phyloP scores from a whole-genome alignment of 2,329 filamentous ascomycete species.

The Diaporthe velutina region DNA sequence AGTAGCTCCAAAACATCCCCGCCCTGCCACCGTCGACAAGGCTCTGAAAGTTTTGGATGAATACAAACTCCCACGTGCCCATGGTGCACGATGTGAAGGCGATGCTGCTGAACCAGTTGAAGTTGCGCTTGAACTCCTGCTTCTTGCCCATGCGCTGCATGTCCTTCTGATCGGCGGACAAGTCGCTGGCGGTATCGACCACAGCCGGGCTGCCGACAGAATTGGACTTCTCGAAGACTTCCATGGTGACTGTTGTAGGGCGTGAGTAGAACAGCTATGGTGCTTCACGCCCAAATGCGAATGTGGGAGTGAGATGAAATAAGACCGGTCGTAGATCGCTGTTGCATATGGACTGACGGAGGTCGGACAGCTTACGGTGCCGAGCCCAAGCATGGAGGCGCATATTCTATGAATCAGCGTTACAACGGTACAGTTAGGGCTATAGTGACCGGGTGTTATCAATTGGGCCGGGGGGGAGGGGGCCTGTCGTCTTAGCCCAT shows the following conservation, averaged over 20 bases:
- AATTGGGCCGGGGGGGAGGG: neutral
- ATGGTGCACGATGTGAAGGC: slow-evolving; percentile 9
- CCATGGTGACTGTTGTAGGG: neutral
- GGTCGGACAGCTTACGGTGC: neutral
- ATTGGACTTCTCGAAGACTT: neutral
- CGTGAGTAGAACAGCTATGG: neutral
- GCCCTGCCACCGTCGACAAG: slow-evolving; percentile 21
- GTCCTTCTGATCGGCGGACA: slow-evolving; percentile 9
- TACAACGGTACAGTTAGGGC: neutral
- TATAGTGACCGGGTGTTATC: neutral
- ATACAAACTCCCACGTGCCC: slow-evolving; percentile 23
- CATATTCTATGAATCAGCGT: slow-evolving; percentile 24
- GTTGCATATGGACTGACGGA: neutral
- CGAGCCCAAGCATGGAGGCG: neutral
- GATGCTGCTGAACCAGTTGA: slow-evolving; percentile 24
- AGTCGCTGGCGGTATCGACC: slow-evolving; percentile 1
- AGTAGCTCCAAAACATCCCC: slow-evolving; percentile 16
- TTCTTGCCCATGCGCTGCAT: slow-evolving; percentile 28
- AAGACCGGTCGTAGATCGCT: neutral
- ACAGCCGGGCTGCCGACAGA: neutral
- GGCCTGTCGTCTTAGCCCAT: neutral
- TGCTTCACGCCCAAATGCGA: too few relatives aligned
- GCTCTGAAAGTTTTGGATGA: slow-evolving; percentile 14
- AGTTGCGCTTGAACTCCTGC: slow-evolving; percentile 25
- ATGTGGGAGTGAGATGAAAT: neutral